Conservation (phyloP, 2,329 filamentous ascomycete species). For the Neopestalotiopsis sp. region DNA sequence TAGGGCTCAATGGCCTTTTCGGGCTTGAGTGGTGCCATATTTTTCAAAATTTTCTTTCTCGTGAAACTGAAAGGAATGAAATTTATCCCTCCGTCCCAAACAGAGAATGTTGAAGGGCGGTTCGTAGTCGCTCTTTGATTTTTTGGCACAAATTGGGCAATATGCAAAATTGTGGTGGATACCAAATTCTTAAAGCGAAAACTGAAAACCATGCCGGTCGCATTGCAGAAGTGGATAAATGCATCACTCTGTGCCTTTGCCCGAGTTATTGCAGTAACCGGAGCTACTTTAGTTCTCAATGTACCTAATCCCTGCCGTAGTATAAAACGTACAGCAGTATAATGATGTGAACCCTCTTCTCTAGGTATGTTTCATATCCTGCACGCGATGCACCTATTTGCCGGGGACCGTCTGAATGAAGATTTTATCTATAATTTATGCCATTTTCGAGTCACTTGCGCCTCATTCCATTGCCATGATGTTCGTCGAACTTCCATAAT, state of each 20-base stretch:
- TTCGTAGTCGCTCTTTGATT: background rate
- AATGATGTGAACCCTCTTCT: too few species aligned
- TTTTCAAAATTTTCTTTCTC: background rate
- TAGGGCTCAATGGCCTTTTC: constrained; percentile 25
- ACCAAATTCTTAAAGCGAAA: constrained; percentile 17
- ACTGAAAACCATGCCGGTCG: constrained; percentile 12
- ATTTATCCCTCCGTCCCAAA: background rate
- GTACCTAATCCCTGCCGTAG: background rate
- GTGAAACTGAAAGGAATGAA: background rate
- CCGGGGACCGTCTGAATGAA: too few species aligned
- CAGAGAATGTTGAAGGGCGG: background rate
- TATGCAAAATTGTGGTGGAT: constrained; percentile 17
- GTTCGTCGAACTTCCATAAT: too few species aligned
- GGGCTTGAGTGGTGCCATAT: constrained; percentile 15
- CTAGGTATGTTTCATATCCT: too few species aligned
- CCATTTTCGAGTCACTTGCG: too few species aligned
- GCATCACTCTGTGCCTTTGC: constrained; percentile 7
- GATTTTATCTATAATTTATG: too few species aligned
- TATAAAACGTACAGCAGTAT: background rate
- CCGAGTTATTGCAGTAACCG: background rate
- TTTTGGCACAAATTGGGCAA: constrained; percentile 18
- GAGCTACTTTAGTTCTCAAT: background rate
- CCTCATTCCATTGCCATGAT: too few species aligned
- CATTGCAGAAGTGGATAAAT: constrained; percentile 11
- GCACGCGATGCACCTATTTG: too few species aligned